A percentile compares a stretch with the other conserved stretches of the same genome.
These are phyloP conservation scores for Camelina hispida DNA, from an alignment of 345 rosid species.

Conservation along the genomic window DNA sequence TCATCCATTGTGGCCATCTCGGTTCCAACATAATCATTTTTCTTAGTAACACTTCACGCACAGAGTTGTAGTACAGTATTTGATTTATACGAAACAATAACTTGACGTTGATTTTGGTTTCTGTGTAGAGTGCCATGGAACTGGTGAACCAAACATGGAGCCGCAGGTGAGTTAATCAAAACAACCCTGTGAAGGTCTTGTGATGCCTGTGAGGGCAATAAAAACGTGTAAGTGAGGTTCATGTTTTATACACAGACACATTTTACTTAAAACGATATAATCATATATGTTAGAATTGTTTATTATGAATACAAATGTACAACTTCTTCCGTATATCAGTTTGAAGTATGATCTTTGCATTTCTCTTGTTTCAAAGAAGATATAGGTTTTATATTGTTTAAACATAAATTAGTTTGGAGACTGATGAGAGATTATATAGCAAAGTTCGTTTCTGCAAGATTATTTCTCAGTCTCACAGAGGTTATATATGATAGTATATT, in stretches of 20 bases:
- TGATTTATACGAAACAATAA: background rate
- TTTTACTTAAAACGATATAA: background rate
- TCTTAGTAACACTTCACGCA: background rate
- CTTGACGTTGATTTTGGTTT: slow-evolving; percentile 25
- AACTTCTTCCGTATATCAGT: slow-evolving; percentile 13
- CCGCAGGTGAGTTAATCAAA: slow-evolving; percentile 64
- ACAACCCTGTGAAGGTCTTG: slow-evolving; percentile 57
- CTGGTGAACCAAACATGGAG: slow-evolving; percentile 93
- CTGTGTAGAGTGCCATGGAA: slow-evolving; percentile 86
- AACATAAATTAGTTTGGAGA: no score
- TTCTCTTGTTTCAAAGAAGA: background rate
- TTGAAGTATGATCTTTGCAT: slow-evolving; percentile 9
- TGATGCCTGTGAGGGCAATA: slow-evolving; percentile 68
- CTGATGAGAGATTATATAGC: no score
- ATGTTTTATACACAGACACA: slow-evolving; percentile 16
- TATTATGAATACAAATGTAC: slow-evolving; percentile 10
- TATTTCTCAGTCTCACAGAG: background rate
- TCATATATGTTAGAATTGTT: background rate
- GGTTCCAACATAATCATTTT: background rate
- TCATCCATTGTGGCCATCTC: slow-evolving; percentile 5
- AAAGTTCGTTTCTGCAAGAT: background rate
- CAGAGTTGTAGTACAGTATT: background rate
- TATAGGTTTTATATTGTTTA: background rate
- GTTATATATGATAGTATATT: background rate
- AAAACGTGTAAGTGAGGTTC: slow-evolving; percentile 40